Percentiles rank a stretch among this genome's conserved stretches.
Conservation (phyloP, 1,139 yeast genomes). For the Suhomyces bolitotheri region DNA sequence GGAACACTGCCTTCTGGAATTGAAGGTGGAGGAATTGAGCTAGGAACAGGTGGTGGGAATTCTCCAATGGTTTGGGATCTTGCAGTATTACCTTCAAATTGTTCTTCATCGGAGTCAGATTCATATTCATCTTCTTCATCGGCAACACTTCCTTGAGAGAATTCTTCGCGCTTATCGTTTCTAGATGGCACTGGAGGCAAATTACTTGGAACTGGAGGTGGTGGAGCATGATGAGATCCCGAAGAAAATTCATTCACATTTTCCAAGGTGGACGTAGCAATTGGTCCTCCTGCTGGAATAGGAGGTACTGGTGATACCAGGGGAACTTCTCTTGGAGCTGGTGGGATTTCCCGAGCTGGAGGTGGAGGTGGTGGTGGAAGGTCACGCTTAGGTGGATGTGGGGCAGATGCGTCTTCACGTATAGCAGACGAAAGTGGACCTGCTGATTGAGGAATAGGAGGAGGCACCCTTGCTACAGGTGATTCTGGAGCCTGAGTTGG, state of each 20-base stretch:
- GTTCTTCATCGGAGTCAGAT: conserved; percentile 8
- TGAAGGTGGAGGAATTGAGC: conserved; percentile 20
- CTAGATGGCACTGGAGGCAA: conserved; percentile 3
- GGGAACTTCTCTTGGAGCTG: conserved; percentile 7
- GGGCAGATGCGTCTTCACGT: conserved; percentile 10
- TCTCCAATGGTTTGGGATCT: conserved; percentile 10
- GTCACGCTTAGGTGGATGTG: conserved; percentile 17
- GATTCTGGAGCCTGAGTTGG: not conserved
- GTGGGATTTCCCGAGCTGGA: not conserved
- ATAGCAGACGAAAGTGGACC: not conserved
- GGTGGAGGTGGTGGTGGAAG: conserved; percentile 7
- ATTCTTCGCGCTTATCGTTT: conserved; percentile 11
- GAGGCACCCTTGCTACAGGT: not conserved
- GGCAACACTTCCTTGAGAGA: not conserved
- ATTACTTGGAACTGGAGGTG: conserved; percentile 11
- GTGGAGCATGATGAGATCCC: conserved; percentile 6
- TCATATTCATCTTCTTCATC: conserved; percentile 7
- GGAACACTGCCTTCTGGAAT: conserved; percentile 11
- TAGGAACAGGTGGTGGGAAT: conserved; percentile 13
- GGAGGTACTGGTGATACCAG: conserved; percentile 17
- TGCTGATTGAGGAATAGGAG: not conserved
- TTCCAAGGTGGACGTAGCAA: conserved; percentile 12
- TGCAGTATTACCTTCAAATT: not conserved
- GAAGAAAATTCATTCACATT: conserved; percentile 4
- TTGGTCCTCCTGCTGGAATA: conserved; percentile 11